Base-by-base conservation (phyloP, 441 rosid genomes). In the Populus hybrid region DNA sequence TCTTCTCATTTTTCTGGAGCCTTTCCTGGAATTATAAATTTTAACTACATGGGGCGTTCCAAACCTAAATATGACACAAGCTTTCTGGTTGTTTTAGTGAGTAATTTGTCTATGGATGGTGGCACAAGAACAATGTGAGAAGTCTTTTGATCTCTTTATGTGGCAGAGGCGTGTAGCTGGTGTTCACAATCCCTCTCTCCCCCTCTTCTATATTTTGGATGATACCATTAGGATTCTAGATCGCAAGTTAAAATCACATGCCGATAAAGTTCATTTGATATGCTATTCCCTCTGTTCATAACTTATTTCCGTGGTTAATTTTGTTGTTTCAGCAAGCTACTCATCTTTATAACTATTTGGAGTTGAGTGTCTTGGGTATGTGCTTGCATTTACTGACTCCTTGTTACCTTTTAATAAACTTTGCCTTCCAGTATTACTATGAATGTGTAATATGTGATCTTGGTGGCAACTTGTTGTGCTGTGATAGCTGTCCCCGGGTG, bases 401-500 rank as follows among this genome's bases (percentile, higher is more conserved):
- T 35, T 69, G 11, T 69, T 35, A 35, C 23, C 85, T 59, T 82
- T 38, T 77, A 38, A 59, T 80, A 82, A 70, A 23, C 65, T 75
- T 73, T 78, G 75, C 76, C 71, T 85, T 86, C 72, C 98, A 97
- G 99, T 90, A 95, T 84, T 97, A 93, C 88, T 97, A 90, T 85
- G 99, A 97, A 81, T 97, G 99, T 78, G 97, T 87, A 68, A 79
- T 97, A 79, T 97, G 99, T 83, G 99, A 97, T 85, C 91, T 90
- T 73, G 98, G 99, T 78, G 99, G 99, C 79, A 92, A 95, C 88
- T 86, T 97, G 84, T 81, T 97, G 79, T 97, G 99, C 82, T 97
- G 99, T 84, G 99, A 97, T 87, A 87, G 91, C 84, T 97, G 99
- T 85, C 99, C 99, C n/a, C 82, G 90, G 70, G 95, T 97, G 74